Evolutionary conservation across 2,329 filamentous ascomycete species (phyloP).

Genomic region (Alternaria arborescens): DNA sequence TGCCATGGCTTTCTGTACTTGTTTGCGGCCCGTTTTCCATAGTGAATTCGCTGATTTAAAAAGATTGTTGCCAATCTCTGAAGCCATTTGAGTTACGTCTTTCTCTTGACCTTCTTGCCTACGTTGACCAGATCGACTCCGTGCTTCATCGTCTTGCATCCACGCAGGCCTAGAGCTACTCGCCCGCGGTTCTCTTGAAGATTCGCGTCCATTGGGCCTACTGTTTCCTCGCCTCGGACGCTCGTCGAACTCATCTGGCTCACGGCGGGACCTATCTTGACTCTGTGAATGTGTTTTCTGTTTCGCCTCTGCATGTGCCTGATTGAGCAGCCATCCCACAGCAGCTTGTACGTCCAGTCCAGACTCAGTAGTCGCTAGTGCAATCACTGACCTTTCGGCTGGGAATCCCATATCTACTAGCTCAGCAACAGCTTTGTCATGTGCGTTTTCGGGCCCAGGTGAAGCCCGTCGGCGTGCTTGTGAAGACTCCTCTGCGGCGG

Average conservation of each 20-base stretch:
- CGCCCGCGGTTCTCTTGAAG: conserved; percentile 44
- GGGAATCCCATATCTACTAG: conserved; percentile 95
- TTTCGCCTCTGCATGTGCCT: conserved; percentile 85
- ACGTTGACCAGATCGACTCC: conserved; percentile 58
- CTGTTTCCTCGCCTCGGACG: conserved; percentile 32
- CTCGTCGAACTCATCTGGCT: conserved; percentile 38
- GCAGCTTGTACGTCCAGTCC: conserved; percentile 85
- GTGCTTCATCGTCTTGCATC: conserved; percentile 67
- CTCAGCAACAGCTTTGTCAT: conserved; percentile 84
- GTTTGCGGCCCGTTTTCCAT: conserved; percentile 95
- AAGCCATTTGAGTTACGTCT: conserved; percentile 82
- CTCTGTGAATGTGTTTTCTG: conserved; percentile 65
- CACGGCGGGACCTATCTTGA: conserved; percentile 36
- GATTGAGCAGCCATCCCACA: conserved; percentile 87
- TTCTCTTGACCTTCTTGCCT: conserved; percentile 66
- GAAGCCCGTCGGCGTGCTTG: conserved; percentile 26
- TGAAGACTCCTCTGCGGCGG: conserved; percentile 11
- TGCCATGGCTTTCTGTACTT: conserved; percentile 87
- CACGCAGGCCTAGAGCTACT: conserved; percentile 63
- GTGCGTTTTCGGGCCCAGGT: conserved; percentile 56
- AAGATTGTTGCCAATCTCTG: conserved; percentile 81
- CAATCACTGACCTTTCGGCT: conserved; percentile 80
- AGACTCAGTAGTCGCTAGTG: conserved; percentile 79
- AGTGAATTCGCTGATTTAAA: conserved; percentile 94
- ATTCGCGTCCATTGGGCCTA: conserved; percentile 42